Percentiles rank a stretch among this genome's conserved stretches.
Evolutionary conservation across 345 rosid genomes (phyloP).

Genomic region (Viola odorata): DNA sequence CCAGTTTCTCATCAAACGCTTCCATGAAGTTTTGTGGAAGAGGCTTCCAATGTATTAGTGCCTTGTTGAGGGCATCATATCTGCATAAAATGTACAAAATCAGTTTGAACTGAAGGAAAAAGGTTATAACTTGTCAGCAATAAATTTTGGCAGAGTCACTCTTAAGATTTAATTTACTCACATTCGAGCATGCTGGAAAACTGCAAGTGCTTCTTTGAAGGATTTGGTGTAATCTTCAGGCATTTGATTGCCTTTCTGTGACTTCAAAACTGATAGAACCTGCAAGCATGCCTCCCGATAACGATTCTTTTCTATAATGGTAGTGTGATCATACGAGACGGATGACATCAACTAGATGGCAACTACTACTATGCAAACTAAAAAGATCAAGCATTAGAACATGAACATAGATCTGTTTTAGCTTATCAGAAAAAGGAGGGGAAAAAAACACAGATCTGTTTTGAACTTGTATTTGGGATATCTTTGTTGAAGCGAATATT

Average conservation of each 20-base stretch:
- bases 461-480: no score
- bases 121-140: neutral
- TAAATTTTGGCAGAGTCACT: neutral
- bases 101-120: neutral
- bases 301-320: no score
- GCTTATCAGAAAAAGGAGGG: no score
- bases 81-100: constrained; percentile 28
- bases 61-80: constrained; percentile 51
- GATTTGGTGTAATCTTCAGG: constrained; percentile 71
- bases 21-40: constrained; percentile 46
- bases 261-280: constrained; percentile 72
- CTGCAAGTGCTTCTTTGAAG: constrained; percentile 70
- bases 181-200: constrained; percentile 81
- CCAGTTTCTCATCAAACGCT: constrained; percentile 45
- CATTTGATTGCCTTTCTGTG: constrained; percentile 62
- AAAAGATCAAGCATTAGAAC: no score
- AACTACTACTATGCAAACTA: no score
- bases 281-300: no score
- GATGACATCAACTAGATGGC: no score
- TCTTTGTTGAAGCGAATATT: no score
- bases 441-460: no score
- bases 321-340: no score
- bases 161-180: constrained; percentile 18
- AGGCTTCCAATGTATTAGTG: constrained; percentile 57
- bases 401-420: no score